These are phyloP conservation scores for Botryotinia globosa DNA, from an alignment of 2,329 filamentous ascomycete species.

Conservation along the genomic window DNA sequence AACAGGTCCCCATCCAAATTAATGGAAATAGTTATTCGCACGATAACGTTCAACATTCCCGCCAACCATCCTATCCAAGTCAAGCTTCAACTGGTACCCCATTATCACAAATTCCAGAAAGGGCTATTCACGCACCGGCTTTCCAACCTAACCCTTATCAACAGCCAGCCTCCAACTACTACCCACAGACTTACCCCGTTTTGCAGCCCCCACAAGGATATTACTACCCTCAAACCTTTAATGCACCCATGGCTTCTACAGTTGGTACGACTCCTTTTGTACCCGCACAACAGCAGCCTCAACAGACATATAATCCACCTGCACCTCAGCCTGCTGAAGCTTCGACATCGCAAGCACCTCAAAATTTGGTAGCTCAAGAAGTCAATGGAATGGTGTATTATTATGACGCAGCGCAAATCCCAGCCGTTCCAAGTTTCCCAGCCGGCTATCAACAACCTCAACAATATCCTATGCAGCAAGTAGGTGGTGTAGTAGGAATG, in stretches of 20 bases:
- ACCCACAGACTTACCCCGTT: slow-evolving; percentile 52
- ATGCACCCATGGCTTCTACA: slow-evolving; percentile 45
- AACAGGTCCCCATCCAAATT: slow-evolving; percentile 82
- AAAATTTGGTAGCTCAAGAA: slow-evolving; percentile 74
- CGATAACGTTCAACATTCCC: slow-evolving; percentile 55
- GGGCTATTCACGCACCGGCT: slow-evolving; percentile 83
- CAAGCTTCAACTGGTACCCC: slow-evolving; percentile 75
- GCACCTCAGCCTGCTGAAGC: slow-evolving; percentile 26
- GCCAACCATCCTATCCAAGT: slow-evolving; percentile 66
- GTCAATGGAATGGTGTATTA: slow-evolving; percentile 97
- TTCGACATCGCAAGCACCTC: slow-evolving; percentile 41
- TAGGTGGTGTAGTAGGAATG: slow-evolving; percentile 63
- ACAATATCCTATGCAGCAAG: slow-evolving; percentile 52
- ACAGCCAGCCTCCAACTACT: slow-evolving; percentile 53
- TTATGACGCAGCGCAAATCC: slow-evolving; percentile 74
- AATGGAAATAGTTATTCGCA: slow-evolving; percentile 53
- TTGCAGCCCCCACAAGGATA: slow-evolving; percentile 59
- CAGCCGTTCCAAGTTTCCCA: slow-evolving; percentile 42
- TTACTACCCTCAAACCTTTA: slow-evolving; percentile 63
- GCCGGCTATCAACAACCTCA: slow-evolving; percentile 49
- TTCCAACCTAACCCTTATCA: slow-evolving; percentile 76
- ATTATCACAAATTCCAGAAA: slow-evolving; percentile 86
- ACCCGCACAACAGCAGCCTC: slow-evolving; percentile 35
- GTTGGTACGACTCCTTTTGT: slow-evolving; percentile 34
- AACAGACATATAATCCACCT: slow-evolving; percentile 30